Conservation (phyloP, 2,329 filamentous ascomycete species). For the Neopestalotiopsis clavispora region DNA sequence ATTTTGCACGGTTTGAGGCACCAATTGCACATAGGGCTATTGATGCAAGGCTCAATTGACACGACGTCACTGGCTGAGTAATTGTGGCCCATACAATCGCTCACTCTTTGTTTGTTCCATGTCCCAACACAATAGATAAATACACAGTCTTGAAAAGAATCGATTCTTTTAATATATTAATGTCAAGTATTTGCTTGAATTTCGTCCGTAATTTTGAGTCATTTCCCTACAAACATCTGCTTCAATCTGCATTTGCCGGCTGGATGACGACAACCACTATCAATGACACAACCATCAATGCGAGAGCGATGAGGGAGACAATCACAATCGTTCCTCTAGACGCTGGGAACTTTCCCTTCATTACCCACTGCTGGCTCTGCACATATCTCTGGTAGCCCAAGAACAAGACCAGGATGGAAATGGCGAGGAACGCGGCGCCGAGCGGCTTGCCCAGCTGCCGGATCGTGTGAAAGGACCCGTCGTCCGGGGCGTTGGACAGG, state of each 20-base stretch:
- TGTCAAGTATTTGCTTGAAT: neutral
- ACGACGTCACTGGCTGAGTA: neutral
- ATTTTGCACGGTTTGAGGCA: neutral
- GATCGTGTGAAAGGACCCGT: constrained; percentile 49
- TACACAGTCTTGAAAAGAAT: neutral
- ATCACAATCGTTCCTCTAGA: constrained; percentile 76
- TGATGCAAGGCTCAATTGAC: neutral
- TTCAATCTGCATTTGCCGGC: constrained; percentile 24
- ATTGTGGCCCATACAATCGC: neutral
- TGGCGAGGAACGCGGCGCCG: constrained; percentile 76
- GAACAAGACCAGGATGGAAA: constrained; percentile 75
- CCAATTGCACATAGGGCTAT: neutral
- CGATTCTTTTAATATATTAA: neutral
- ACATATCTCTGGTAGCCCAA: constrained; percentile 82
- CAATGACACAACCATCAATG: constrained; percentile 64
- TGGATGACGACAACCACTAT: constrained; percentile 65
- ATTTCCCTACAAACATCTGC: neutral
- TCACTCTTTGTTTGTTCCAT: neutral
- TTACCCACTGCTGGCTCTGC: constrained; percentile 79
- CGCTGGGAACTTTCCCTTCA: constrained; percentile 79
- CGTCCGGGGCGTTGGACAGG: constrained; percentile 44
- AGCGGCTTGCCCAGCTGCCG: constrained; percentile 74
- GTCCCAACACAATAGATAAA: neutral
- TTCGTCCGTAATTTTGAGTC: neutral
- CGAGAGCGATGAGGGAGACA: constrained; percentile 68